Percentiles rank a stretch among this genome's conserved stretches.
These are phyloP conservation scores for Schizophyllum amplum DNA, from an alignment of 1,284 basidiomycete species.

Conservation along the genomic window DNA sequence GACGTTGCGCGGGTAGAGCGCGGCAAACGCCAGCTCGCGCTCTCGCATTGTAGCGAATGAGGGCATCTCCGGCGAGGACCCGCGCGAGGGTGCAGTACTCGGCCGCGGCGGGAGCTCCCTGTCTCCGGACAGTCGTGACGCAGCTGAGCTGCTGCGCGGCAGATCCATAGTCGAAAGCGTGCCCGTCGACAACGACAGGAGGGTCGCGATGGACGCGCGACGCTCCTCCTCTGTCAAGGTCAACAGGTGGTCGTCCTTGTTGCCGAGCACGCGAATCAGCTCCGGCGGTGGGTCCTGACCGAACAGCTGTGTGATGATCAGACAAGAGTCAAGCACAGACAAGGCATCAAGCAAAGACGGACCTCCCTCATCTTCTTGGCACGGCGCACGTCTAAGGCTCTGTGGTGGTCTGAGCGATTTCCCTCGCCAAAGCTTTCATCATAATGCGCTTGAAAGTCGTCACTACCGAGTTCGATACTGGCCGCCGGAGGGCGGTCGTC, in stretches of 20 bases:
- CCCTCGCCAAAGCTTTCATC: slow-evolving; percentile 15
- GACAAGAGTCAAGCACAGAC: slow-evolving; percentile 1
- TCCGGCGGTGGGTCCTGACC: slow-evolving; percentile 33
- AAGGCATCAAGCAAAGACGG: slow-evolving; percentile 7
- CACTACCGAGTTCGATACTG: slow-evolving; percentile 2
- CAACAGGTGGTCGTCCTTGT: slow-evolving; percentile 6
- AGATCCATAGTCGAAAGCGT: slow-evolving; percentile 2
- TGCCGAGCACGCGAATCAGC: slow-evolving; percentile 16
- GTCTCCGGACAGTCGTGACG: slow-evolving; percentile 4
- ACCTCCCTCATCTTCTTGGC: slow-evolving; percentile 43
- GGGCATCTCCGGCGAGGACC: not conserved
- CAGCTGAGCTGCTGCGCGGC: slow-evolving; percentile 10
- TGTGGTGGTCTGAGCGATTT: slow-evolving; percentile 20
- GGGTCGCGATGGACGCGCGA: slow-evolving; percentile 12
- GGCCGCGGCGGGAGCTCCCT: slow-evolving; percentile 4
- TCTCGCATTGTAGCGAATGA: not conserved
- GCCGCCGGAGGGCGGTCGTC: not conserved
- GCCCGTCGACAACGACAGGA: slow-evolving; percentile 7
- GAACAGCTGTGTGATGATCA: slow-evolving; percentile 28
- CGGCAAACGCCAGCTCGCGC: not conserved
- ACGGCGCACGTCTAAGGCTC: slow-evolving; percentile 31
- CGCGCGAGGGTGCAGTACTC: not conserved
- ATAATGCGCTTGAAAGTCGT: slow-evolving; percentile 14
- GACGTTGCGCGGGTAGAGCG: not conserved
- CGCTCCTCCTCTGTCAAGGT: slow-evolving; percentile 1